Conservation (phyloP, 371 early-diverging fungal species). For the Furculomyces boomerangus region DNA sequence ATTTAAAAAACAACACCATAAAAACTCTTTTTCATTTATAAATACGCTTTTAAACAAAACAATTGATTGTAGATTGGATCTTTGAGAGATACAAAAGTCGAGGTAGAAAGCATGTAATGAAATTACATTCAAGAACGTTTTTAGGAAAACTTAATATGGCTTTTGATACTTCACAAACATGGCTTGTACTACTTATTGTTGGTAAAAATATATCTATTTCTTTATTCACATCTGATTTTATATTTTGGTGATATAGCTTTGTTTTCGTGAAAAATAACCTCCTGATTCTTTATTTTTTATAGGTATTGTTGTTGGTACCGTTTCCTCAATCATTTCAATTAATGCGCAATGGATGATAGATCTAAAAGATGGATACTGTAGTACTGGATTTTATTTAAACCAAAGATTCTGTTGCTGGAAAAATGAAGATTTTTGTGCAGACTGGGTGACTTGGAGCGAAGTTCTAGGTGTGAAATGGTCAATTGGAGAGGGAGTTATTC, state of each 20-base stretch:
- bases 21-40: not conserved
- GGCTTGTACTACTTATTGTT: constrained; percentile 59
- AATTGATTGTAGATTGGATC: constrained; percentile 58
- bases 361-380: constrained; percentile 70
- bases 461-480: constrained; percentile 2
- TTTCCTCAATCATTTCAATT: constrained; percentile 71
- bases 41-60: not conserved
- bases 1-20: not conserved
- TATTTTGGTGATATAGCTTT: not conserved
- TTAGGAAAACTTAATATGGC: constrained; percentile 33
- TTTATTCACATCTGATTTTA: not conserved
- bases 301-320: constrained; percentile 41
- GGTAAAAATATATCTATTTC: constrained; percentile 9
- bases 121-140: constrained; percentile 31
- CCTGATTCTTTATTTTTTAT: not conserved
- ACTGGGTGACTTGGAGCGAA: constrained; percentile 5
- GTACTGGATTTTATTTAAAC: constrained; percentile 64
- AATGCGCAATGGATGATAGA: constrained; percentile 63
- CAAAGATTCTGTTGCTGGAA: constrained; percentile 83
- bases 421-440: constrained; percentile 12
- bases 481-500: not conserved
- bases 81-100: constrained; percentile 78
- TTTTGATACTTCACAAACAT: constrained; percentile 66
- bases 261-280: not conserved
- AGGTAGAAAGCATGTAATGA: constrained; percentile 38